Conservation (phyloP, 2,329 filamentous ascomycete species). For the Pseudogymnoascus verrucosus region DNA sequence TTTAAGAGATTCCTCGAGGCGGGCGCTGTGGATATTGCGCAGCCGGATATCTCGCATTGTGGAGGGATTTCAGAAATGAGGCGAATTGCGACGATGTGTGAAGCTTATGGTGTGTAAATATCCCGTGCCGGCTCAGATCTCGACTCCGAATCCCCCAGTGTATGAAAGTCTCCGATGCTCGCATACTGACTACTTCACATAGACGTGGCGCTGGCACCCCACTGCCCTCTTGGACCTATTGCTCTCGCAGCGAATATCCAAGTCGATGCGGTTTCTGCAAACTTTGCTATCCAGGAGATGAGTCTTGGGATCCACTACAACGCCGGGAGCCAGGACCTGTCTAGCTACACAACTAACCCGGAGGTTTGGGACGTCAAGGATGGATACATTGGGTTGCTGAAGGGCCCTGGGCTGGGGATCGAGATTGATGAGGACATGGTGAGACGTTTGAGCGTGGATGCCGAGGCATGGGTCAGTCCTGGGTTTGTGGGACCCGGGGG, state of each 20-base stretch:
- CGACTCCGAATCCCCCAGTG: slow-evolving; percentile 2
- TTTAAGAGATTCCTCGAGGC: slow-evolving; percentile 64
- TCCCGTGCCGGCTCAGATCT: not conserved
- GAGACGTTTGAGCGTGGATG: slow-evolving; percentile 47
- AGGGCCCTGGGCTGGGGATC: slow-evolving; percentile 57
- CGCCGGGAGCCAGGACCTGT: slow-evolving; percentile 54
- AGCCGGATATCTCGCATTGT: slow-evolving; percentile 64
- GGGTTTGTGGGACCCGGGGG: slow-evolving; percentile 62
- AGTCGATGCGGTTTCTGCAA: slow-evolving; percentile 51
- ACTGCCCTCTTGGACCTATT: slow-evolving; percentile 66
- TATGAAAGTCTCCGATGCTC: not conserved
- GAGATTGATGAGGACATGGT: slow-evolving; percentile 65
- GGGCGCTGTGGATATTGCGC: slow-evolving; percentile 60
- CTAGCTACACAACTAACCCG: slow-evolving; percentile 57
- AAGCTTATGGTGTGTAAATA: slow-evolving; percentile 55
- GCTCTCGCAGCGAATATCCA: slow-evolving; percentile 65
- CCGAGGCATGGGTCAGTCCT: slow-evolving; percentile 56
- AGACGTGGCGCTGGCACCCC: slow-evolving; percentile 58
- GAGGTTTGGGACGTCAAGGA: slow-evolving; percentile 58
- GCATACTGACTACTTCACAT: not conserved
- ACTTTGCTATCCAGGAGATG: slow-evolving; percentile 73
- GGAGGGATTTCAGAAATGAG: slow-evolving; percentile 66
- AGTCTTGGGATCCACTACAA: slow-evolving; percentile 76
- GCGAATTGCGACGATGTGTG: slow-evolving; percentile 62
- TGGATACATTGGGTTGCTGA: slow-evolving; percentile 55